Conservation (phyloP, 208 protist species). For the Trypanosoma avium region DNA sequence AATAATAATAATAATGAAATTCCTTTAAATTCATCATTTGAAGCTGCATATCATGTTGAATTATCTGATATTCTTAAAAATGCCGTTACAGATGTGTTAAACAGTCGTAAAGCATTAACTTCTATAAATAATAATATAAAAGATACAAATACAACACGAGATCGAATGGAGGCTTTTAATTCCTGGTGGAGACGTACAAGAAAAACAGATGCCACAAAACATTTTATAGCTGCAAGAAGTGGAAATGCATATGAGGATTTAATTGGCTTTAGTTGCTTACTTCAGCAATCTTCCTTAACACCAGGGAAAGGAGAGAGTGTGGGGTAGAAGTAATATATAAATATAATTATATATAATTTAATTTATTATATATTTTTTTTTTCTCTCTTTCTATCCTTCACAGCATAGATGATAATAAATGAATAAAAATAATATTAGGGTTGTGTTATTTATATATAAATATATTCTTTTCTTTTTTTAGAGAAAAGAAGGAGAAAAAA, state of each 20-base stretch:
- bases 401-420: too few species aligned
- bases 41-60: too few species aligned
- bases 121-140: background rate
- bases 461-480: too few species aligned
- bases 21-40: background rate
- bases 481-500: too few species aligned
- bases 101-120: background rate
- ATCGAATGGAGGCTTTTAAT: constrained; percentile 36
- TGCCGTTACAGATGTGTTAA: background rate
- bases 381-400: too few species aligned
- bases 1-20: background rate
- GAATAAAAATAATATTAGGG: too few species aligned
- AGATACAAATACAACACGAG: constrained; percentile 19
- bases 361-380: too few species aligned
- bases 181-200: constrained; percentile 36
- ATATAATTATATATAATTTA: too few species aligned
- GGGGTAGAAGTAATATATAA: background rate
- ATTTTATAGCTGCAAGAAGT: constrained; percentile 27
- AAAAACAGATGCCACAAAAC: constrained; percentile 31
- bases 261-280: constrained; percentile 33
- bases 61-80: background rate
- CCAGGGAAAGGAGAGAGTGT: background rate
- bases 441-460: too few species aligned
- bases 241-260: constrained; percentile 29
- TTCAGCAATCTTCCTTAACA: constrained; percentile 7